Base-by-base conservation (phyloP, 2,329 filamentous ascomycete species). In the Pyricularia sp. region DNA sequence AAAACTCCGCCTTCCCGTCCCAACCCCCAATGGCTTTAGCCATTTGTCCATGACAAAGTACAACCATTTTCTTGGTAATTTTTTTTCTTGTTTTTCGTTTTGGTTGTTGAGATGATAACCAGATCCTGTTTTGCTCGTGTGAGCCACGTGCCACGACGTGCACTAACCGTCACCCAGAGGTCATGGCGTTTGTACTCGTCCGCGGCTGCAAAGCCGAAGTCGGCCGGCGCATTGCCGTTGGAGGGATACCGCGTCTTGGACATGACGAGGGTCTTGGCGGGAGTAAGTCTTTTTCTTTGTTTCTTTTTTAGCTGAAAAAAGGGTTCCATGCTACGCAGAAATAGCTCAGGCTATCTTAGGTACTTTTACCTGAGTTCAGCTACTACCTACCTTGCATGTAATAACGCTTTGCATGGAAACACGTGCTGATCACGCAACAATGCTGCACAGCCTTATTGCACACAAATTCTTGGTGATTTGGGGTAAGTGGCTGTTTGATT, bases 241-340 rank as follows among this genome's bases (percentile, higher is more conserved):
- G 88, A 92, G 50, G 95, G 95, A 0, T 90, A 95, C 73, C 89
- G 92, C 69, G 94, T 98, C 17, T 84, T 99, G 71, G 95, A 99
- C 78, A 96, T 99, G 93, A 98, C 94, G 3, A 87, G 95, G 81
- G 95, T 99, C 1, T 81, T 99, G 72, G 95, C 95, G 71, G 95
- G 95, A 69, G 94, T 97, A 83, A 80, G 90, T 17, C 14, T 9
- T 55, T 61, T 61, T 59, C 7, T 30, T 61, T 26, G 23, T 26
- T n/a, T 28, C 33, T 36, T 17, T 36, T 17, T 36, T 36, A 14
- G 33, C 33, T 36, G 33, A 36, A 14, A 17, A 36, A 6, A 26
- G 20, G 17, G 1, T 23, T 59, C n/a, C 55, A 59, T 14, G 6
- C n/a, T 4, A 25, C 58, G 9, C 25, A 4, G 25, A 10, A n/a